Percentiles rank a stretch among this genome's conserved stretches.
Conservation (phyloP, 148 eudicot genomes). For the Pharnaceum exiguum region DNA sequence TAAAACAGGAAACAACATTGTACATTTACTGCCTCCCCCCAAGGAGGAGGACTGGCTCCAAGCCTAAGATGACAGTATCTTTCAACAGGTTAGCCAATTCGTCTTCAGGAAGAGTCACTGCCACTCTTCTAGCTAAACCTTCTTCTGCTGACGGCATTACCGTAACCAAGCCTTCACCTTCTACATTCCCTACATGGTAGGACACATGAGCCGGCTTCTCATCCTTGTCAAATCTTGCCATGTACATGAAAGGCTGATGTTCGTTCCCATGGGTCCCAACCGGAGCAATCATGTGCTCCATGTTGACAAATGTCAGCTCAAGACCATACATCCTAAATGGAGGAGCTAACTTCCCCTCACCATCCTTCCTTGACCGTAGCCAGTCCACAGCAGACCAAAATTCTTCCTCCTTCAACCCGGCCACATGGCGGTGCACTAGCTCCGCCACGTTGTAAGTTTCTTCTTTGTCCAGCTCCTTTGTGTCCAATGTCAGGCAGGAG, state of each 20-base stretch:
- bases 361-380: constrained; percentile 30
- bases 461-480: not conserved
- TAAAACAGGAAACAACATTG: too few species aligned
- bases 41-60: constrained; percentile 38
- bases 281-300: constrained; percentile 39
- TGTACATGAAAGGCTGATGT: constrained; percentile 36
- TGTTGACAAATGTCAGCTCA: constrained; percentile 42
- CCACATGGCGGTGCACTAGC: constrained; percentile 31
- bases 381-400: constrained; percentile 27
- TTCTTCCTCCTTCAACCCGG: constrained; percentile 32
- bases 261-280: not conserved
- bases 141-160: constrained; percentile 57
- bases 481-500: constrained; percentile 19
- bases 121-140: constrained; percentile 44
- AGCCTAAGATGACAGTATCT: constrained; percentile 29
- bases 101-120: constrained; percentile 36
- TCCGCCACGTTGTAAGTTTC: constrained; percentile 19
- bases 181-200: constrained; percentile 37
- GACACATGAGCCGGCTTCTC: constrained; percentile 57
- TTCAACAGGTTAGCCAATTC: constrained; percentile 30
- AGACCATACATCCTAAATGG: constrained; percentile 44
- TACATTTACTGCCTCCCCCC: constrained; percentile 25
- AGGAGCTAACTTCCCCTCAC: constrained; percentile 19
- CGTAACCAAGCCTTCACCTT: constrained; percentile 49
- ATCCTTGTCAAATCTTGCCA: constrained; percentile 34